A percentile compares a stretch with the other conserved stretches of the same genome.
phyloP scores from a whole-genome alignment of 192 early-diverging fungal species.

The Umbelopsis ramanniana region DNA sequence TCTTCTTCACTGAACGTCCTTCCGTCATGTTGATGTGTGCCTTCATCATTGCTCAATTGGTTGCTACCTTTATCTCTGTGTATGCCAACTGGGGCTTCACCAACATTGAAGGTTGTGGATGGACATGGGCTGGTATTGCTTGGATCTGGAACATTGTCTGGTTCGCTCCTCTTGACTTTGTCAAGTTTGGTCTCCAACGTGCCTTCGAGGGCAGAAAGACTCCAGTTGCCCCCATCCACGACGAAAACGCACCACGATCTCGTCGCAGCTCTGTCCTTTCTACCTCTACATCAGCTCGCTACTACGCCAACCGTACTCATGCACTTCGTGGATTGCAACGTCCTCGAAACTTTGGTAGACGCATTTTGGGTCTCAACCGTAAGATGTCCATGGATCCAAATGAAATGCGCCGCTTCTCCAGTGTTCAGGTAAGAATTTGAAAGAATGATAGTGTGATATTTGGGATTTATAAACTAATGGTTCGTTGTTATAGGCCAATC shows the following conservation, averaged over 20 bases:
- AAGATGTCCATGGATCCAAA: slow-evolving; percentile 61
- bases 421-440: slow-evolving; percentile 60
- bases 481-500: slow-evolving; percentile 28
- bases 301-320: slow-evolving; percentile 42
- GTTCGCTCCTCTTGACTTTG: slow-evolving; percentile 75
- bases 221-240: slow-evolving; percentile 12
- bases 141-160: slow-evolving; percentile 83
- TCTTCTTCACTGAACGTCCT: slow-evolving; percentile 74
- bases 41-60: slow-evolving; percentile 71
- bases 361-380: slow-evolving; percentile 52
- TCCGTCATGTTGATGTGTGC: slow-evolving; percentile 66
- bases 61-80: slow-evolving; percentile 81
- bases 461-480: not conserved
- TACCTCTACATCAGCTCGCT: slow-evolving; percentile 32
- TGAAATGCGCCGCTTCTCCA: slow-evolving; percentile 76
- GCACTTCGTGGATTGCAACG: slow-evolving; percentile 35
- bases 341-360: slow-evolving; percentile 40
- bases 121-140: slow-evolving; percentile 73
- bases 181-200: slow-evolving; percentile 73
- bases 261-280: slow-evolving; percentile 34
- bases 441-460: too few relatives aligned
- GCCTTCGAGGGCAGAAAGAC: slow-evolving; percentile 54
- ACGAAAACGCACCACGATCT: not conserved
- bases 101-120: slow-evolving; percentile 68
- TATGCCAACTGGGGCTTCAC: slow-evolving; percentile 85